These are phyloP conservation scores for Aspergillus brasiliensis DNA, from an alignment of 2,329 filamentous ascomycete genomes.

Conservation along the genomic window DNA sequence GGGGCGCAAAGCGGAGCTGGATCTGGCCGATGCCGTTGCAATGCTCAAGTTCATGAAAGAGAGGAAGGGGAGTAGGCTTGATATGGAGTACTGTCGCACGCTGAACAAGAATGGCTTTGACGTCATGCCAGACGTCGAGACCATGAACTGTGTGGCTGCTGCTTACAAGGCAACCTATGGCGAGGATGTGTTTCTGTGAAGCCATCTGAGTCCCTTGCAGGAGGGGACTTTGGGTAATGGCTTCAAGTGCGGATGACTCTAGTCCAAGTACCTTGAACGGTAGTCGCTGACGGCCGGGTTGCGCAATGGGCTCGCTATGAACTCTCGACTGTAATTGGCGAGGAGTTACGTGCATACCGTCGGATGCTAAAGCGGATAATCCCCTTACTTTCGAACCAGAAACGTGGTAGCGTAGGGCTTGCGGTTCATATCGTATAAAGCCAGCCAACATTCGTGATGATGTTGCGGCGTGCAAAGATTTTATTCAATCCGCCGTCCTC, in stretches of 20 bases:
- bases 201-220: not conserved
- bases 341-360: not conserved
- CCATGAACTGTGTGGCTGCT: constrained; percentile 31
- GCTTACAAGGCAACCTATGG: constrained; percentile 28
- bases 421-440: constrained; percentile 23
- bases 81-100: constrained; percentile 28
- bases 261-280: not conserved
- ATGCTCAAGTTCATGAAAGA: constrained; percentile 30
- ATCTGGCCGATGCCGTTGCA: constrained; percentile 34
- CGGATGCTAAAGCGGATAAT: not conserved
- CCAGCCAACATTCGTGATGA: constrained; percentile 30
- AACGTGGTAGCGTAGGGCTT: constrained; percentile 18
- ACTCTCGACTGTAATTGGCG: constrained; percentile 15
- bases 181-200: constrained; percentile 16
- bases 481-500: constrained; percentile 21
- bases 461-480: constrained; percentile 27
- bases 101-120: constrained; percentile 34
- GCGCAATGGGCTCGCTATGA: constrained; percentile 25
- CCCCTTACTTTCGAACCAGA: not conserved
- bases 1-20: constrained; percentile 26
- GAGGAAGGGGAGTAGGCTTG: constrained; percentile 23
- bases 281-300: not conserved
- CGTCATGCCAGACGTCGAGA: constrained; percentile 27
- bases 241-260: too few relatives aligned
- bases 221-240: not conserved